These are phyloP conservation scores for Botrytis sinoallii DNA, from an alignment of 2,329 filamentous ascomycete genomes.

Conservation along the genomic window DNA sequence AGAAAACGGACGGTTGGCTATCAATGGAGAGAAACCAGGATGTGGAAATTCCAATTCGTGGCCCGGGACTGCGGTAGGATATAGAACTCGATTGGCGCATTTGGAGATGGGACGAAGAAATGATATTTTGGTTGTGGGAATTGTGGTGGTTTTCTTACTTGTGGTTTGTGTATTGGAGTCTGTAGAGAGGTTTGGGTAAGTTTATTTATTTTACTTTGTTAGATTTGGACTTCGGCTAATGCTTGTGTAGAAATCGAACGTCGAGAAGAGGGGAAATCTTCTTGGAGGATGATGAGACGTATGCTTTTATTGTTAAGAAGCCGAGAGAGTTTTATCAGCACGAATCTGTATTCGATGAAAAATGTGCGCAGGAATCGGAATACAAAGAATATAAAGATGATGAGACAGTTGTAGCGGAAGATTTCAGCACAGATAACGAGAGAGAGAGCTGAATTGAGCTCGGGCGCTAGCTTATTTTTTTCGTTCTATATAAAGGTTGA, in stretches of 20 bases:
- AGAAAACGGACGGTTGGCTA: not conserved
- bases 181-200: constrained; percentile 25
- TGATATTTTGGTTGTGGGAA: constrained; percentile 35
- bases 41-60: constrained; percentile 12
- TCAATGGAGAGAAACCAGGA: constrained; percentile 2
- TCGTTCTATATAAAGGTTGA: not conserved
- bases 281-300: constrained; percentile 29
- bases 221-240: not conserved
- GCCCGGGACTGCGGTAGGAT: constrained; percentile 11
- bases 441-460: not conserved
- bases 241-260: not conserved
- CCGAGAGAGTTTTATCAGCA: constrained; percentile 8
- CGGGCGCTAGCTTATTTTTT: not conserved
- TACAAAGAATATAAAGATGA: constrained; percentile 6
- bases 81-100: constrained; percentile 16
- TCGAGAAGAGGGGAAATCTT: constrained; percentile 26
- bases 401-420: constrained; percentile 11
- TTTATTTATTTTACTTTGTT: not conserved
- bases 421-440: not conserved
- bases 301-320: constrained; percentile 25
- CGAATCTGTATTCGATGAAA: not conserved
- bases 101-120: constrained; percentile 21
- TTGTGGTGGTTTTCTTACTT: constrained; percentile 33
- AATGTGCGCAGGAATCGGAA: not conserved
- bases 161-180: constrained; percentile 25